Conservation (phyloP, 2,329 filamentous ascomycete genomes). For the Fusarium tjaetaba region DNA sequence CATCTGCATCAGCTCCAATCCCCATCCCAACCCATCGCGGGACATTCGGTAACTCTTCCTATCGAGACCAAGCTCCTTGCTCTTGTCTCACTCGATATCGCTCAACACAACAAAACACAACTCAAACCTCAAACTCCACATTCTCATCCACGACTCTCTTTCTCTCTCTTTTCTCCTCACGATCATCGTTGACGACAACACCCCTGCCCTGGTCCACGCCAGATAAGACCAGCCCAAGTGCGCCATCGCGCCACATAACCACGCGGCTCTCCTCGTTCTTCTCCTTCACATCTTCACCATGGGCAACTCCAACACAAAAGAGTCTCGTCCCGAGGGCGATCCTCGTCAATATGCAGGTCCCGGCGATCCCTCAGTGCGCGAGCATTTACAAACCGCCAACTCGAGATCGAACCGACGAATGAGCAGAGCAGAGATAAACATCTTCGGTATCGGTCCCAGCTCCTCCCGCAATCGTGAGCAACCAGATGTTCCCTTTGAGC, state of each 20-base stretch:
- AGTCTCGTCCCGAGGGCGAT: constrained; percentile 48
- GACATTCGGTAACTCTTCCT: constrained; percentile 34
- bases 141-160: too few species aligned
- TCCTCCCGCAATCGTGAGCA: constrained; percentile 52
- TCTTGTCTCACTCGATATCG: constrained; percentile 13
- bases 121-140: neutral
- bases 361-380: constrained; percentile 40
- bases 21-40: constrained; percentile 22
- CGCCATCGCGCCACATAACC: constrained; percentile 29
- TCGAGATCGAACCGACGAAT: constrained; percentile 42
- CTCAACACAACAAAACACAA: constrained; percentile 5
- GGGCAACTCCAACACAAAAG: constrained; percentile 55
- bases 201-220: constrained; percentile 1
- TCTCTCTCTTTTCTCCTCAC: neutral
- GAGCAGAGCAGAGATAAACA: constrained; percentile 58
- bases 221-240: constrained; percentile 24
- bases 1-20: neutral
- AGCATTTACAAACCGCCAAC: constrained; percentile 31
- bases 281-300: constrained; percentile 39
- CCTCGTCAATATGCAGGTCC: constrained; percentile 35
- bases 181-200: neutral
- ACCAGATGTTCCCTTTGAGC: constrained; percentile 62
- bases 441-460: constrained; percentile 56
- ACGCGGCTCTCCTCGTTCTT: constrained; percentile 10
- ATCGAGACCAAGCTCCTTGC: constrained; percentile 26